Evolutionary conservation across 805 yeast genomes (phyloP).

Genomic region (Kodamaea fukazawae): DNA sequence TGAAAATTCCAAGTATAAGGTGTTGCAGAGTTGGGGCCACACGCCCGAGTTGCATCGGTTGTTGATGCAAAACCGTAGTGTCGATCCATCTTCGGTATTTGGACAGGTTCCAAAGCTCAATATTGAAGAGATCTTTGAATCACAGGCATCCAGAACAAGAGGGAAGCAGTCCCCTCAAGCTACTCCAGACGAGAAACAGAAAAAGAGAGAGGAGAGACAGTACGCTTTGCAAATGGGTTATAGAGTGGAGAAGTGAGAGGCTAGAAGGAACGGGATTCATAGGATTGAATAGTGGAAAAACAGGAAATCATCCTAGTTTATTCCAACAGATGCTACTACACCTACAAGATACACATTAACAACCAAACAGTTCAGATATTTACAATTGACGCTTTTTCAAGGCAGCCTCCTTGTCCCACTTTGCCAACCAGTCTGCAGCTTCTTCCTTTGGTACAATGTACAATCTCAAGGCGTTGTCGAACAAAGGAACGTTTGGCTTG

Average conservation of each 20-base stretch:
- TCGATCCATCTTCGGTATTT: slow-evolving; percentile 68
- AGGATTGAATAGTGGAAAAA: no score
- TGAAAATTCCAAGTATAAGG: slow-evolving; percentile 16
- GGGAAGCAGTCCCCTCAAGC: slow-evolving; percentile 49
- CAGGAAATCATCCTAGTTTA: no score
- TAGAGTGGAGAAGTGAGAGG: slow-evolving; percentile 4
- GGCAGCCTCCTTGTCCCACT: slow-evolving; percentile 64
- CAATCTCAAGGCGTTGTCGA: slow-evolving; percentile 69
- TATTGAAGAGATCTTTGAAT: slow-evolving; percentile 65
- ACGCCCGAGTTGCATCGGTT: slow-evolving; percentile 33
- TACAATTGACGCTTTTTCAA: slow-evolving; percentile 37
- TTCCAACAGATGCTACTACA: no score
- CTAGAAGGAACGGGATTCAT: no score
- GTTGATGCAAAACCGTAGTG: slow-evolving; percentile 27
- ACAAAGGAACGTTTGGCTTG: slow-evolving; percentile 67
- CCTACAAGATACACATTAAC: no score
- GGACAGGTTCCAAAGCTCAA: slow-evolving; percentile 71
- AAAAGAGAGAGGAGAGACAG: slow-evolving; percentile 44
- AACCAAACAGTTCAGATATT: no score
- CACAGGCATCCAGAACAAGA: slow-evolving; percentile 49
- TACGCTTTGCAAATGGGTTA: slow-evolving; percentile 50
- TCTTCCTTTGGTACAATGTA: slow-evolving; percentile 77
- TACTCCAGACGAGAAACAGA: slow-evolving; percentile 37
- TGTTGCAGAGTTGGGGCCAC: slow-evolving; percentile 39
- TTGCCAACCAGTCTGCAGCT: slow-evolving; percentile 59